Evolutionary conservation across 2,329 filamentous ascomycete species (phyloP), one percentile per base, ranked within the genome.

Genomic region (Podosphaera xanthii): DNA sequence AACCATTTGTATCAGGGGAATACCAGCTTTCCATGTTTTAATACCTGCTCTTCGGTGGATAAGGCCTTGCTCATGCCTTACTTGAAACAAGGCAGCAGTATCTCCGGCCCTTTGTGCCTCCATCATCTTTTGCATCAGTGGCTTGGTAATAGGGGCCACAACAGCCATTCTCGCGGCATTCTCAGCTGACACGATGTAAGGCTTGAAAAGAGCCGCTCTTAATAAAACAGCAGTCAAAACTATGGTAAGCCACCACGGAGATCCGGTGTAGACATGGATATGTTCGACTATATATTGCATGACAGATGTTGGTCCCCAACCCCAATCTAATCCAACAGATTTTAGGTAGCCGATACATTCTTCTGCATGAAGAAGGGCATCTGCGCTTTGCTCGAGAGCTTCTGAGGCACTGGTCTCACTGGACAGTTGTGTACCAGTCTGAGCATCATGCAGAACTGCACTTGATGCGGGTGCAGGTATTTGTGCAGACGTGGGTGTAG

Each of bases 241-340:
- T 65, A 96, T 85, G 61, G 86, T 80, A 1, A 74, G 82, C 76
- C 86, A 89, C 92, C 92, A 97, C 10, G 88, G 87, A 59, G 87
- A 71, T 42, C 84, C 87, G 1, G 71, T 60, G 65, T 77, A 83
- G 62, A 96, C 75, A 71, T 98, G 88, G 48, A 94, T 69, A 68
- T 91, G 82, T 74, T 98, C 92, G 9, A 97, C 72, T 2, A 80
- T 31, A 76, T 78, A 90, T 72, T 96, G 77, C 70, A 92, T 81
- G 14, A 80, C 64, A 3, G 82, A 73, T 0, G 89, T 87, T 4
- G 86, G 80, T 14, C 91, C 91, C 74, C 75, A 90, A 68, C 91
- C 89, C 67, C 84, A 97, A 66, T 97, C 87, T 31, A 98, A 74
- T 2, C 92, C 92, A 9, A 97, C 75, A 5, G 81, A 77, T 65